Conservation (phyloP, 306 rosid species). For the Prunus armeniaca region DNA sequence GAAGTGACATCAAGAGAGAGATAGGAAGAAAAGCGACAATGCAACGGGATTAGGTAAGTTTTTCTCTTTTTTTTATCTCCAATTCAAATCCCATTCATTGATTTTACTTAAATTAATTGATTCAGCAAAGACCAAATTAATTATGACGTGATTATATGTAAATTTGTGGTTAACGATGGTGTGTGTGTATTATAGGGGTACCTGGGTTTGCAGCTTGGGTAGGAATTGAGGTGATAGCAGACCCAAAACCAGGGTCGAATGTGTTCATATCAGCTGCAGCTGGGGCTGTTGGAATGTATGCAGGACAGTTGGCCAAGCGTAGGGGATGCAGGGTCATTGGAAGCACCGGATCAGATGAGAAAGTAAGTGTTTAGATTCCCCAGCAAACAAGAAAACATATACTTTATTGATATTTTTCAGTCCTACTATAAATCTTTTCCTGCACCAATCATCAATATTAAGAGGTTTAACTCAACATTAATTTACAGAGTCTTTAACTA, state of each 20-base stretch:
- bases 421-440: too few species aligned
- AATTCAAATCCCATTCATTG: neutral
- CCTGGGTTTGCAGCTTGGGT: constrained; percentile 76
- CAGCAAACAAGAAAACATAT: neutral
- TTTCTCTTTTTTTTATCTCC: too few species aligned
- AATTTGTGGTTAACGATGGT: neutral
- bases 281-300: constrained; percentile 64
- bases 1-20: too few species aligned
- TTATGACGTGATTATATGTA: neutral
- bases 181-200: constrained; percentile 27
- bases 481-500: too few species aligned
- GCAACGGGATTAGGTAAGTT: too few species aligned
- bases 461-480: too few species aligned
- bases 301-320: constrained; percentile 68
- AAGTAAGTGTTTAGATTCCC: constrained; percentile 16
- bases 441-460: too few species aligned
- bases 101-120: neutral
- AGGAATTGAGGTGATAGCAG: constrained; percentile 48
- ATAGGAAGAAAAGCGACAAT: too few species aligned
- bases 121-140: neutral
- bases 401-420: neutral
- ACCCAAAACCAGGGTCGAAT: constrained; percentile 45
- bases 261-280: constrained; percentile 67
- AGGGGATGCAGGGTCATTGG: constrained; percentile 63
- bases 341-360: constrained; percentile 56